Base-by-base conservation (phyloP, 2,329 filamentous ascomycete species). In the Blastomyces emzantsi region DNA sequence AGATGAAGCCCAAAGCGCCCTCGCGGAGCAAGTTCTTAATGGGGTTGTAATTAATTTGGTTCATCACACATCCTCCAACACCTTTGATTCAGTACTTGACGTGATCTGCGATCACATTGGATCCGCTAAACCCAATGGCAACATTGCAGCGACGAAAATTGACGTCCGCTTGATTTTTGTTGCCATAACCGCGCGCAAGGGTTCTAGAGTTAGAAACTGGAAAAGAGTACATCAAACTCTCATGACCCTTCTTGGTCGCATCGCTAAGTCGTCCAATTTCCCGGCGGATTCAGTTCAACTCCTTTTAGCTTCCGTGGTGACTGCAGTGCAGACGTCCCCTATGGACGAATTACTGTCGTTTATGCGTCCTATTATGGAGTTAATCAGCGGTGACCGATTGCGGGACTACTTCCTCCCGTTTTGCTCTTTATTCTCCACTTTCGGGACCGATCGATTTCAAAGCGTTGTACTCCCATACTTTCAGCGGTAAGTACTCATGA, bases 1-100 rank as follows among this genome's bases (percentile, higher is more conserved):
- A n/a, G 72, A 71, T 62, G 70, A 71, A 41, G 61, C 69, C 5
- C 70, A 72, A 43, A 72, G 67, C 43, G 67, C 68, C 45, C 66
- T 75, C 15, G 68, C 70, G 19, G 85, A 82, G 78, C 83, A 89
- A 61, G 82, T 96, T 28, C 80, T 90, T 45, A 85, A 84, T 67
- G 93, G 93, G 33, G 84, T 93, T 33, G 74, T 97, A 47, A 90
- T 89, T 6, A 92, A 89, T 69, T 79, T 91, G 39, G 86, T 96
- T 60, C 94, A 99, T 73, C 88, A 95, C 72, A 88, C 90, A 1
- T 89, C 85, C 61, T 75, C 82, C 1, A 87, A 90, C 39, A 90
- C 88, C 0, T 93, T 97, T 72, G 79, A 80, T 60, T 84, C 88
- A 3, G 78, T 96, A 0, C 76, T 88, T 19, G 82, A 87, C 7